Percentiles rank a stretch among this genome's conserved stretches.
Conservation (phyloP, 495 filamentous ascomycete genomes). For the Viridothelium virens region DNA sequence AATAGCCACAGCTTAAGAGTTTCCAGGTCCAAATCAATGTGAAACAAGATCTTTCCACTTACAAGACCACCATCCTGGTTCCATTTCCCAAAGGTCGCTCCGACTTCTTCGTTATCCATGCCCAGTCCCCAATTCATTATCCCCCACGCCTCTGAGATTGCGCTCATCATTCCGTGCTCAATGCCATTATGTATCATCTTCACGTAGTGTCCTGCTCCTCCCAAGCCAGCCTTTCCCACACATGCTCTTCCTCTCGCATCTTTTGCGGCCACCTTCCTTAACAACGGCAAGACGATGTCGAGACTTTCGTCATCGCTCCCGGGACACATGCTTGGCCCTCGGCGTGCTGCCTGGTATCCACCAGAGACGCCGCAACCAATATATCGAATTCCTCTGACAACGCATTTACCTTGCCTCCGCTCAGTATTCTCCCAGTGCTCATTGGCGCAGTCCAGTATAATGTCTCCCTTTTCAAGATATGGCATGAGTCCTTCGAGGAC, state of each 20-base stretch:
- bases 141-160: constrained; percentile 57
- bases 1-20: not conserved
- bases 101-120: constrained; percentile 56
- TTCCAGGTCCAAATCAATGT: not conserved
- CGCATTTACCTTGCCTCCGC: constrained; percentile 50
- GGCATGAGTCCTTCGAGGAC: constrained; percentile 53
- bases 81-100: constrained; percentile 54
- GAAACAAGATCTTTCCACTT: not conserved
- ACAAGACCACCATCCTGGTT: constrained; percentile 49
- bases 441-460: constrained; percentile 66
- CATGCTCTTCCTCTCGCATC: constrained; percentile 52
- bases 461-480: constrained; percentile 53
- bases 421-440: constrained; percentile 65
- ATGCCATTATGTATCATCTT: constrained; percentile 78
- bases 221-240: constrained; percentile 53
- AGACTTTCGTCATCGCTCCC: constrained; percentile 53
- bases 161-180: constrained; percentile 61
- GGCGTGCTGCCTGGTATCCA: constrained; percentile 60
- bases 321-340: constrained; percentile 57
- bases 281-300: constrained; percentile 53
- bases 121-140: constrained; percentile 54
- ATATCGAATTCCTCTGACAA: constrained; percentile 50
- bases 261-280: constrained; percentile 55
- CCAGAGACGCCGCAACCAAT: constrained; percentile 64
- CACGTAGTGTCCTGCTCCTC: constrained; percentile 62